Evolutionary conservation across 306 rosid genomes (phyloP).

Genomic region (Dicorynia guianensis): DNA sequence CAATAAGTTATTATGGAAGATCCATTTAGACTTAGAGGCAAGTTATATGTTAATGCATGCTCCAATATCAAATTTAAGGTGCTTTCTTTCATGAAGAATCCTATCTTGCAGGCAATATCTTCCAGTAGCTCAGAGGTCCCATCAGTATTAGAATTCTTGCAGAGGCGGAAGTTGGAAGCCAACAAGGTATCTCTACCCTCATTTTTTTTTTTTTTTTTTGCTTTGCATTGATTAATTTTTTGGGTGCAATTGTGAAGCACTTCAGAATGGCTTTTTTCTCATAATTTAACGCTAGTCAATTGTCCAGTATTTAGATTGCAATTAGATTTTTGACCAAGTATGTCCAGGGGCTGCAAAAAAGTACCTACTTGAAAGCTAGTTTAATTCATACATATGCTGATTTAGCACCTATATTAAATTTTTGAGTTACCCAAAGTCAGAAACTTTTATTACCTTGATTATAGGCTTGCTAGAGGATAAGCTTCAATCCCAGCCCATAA

Average conservation of each 20-base stretch:
- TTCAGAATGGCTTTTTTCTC: slow-evolving; percentile 26
- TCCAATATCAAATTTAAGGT: slow-evolving; percentile 15
- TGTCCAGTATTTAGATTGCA: slow-evolving; percentile 24
- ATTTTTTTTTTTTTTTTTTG: slow-evolving; percentile 12
- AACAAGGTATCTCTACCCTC: slow-evolving; percentile 60
- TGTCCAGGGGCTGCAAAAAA: slow-evolving; percentile 17
- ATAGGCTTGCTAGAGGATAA: slow-evolving; percentile 23
- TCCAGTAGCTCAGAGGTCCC: slow-evolving; percentile 97
- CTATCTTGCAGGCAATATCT: slow-evolving; percentile 78
- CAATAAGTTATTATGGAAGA: slow-evolving; percentile 80
- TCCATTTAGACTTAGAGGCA: slow-evolving; percentile 88
- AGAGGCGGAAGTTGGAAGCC: slow-evolving; percentile 88
- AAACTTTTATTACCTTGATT: not conserved
- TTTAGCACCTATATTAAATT: slow-evolving; percentile 19
- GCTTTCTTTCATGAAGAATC: slow-evolving; percentile 35
- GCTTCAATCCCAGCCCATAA: slow-evolving; percentile 13
- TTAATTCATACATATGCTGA: slow-evolving; percentile 32
- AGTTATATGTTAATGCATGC: slow-evolving; percentile 42
- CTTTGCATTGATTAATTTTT: slow-evolving; percentile 34
- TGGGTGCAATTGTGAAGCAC: slow-evolving; percentile 33
- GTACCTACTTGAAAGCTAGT: slow-evolving; percentile 12
- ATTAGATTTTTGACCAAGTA: slow-evolving; percentile 24
- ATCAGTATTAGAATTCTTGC: slow-evolving; percentile 90
- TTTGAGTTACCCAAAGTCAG: slow-evolving; percentile 23
- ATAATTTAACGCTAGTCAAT: slow-evolving; percentile 27